Percentiles rank a stretch among this genome's conserved stretches.
Evolutionary conservation across 1,139 yeast genomes (phyloP).

Genomic region (Lizanozyma gosingica): DNA sequence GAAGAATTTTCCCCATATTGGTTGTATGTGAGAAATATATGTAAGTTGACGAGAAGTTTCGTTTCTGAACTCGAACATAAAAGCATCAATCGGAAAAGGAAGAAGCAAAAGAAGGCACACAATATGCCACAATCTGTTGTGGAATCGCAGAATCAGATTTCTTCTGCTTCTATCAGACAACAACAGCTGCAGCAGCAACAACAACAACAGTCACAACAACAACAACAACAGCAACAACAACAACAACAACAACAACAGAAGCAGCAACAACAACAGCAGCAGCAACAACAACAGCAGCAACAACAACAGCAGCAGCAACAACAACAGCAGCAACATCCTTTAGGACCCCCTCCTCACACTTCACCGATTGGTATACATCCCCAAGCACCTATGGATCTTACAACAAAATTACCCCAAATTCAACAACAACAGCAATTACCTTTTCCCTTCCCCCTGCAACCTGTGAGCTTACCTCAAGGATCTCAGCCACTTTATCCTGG

Average conservation of each 20-base stretch:
- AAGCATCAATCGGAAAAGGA: slow-evolving; percentile 1
- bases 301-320: not conserved
- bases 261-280: not conserved
- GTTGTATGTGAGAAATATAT: slow-evolving; percentile 24
- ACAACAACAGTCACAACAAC: too few species aligned
- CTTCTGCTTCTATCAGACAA: too few species aligned
- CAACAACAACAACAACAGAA: not conserved
- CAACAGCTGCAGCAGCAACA: too few species aligned
- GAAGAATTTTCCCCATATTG: slow-evolving; percentile 17
- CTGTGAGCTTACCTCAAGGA: too few species aligned
- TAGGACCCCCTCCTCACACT: not conserved
- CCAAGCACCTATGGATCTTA: not conserved
- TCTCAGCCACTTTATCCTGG: not conserved
- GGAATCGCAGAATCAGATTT: too few species aligned
- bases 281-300: not conserved
- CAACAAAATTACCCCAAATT: too few species aligned
- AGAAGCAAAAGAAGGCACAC: slow-evolving; percentile 2
- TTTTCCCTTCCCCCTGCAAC: not conserved
- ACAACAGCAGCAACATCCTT: not conserved
- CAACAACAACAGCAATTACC: not conserved
- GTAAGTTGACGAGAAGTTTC: slow-evolving; percentile 17
- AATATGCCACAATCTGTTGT: too few species aligned
- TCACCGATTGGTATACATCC: not conserved
- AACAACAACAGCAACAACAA: slow-evolving; percentile 1
- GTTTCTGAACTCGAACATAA: slow-evolving; percentile 12